phyloP scores from a whole-genome alignment of 2,329 filamentous ascomycete species.

The Metarhizium guizhouense region DNA sequence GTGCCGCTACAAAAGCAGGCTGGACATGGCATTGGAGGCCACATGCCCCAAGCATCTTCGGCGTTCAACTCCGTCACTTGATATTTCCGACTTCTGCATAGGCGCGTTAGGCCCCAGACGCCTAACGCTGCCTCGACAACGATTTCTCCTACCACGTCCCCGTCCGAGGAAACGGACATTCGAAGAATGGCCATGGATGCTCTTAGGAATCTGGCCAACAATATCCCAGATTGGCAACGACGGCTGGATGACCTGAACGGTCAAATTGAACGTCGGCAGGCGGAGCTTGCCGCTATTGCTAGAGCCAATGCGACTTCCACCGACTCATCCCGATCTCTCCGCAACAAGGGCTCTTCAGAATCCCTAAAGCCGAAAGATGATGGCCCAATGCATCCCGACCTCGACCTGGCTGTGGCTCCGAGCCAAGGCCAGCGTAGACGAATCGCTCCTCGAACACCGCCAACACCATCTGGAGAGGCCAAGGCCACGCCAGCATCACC shows the following conservation, averaged over 20 bases:
- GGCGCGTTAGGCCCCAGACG: slow-evolving; percentile 21
- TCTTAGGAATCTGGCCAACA: slow-evolving; percentile 42
- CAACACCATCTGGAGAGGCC: slow-evolving; percentile 12
- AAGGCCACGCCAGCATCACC: slow-evolving; percentile 18
- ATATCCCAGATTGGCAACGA: slow-evolving; percentile 51
- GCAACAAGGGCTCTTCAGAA: slow-evolving; percentile 45
- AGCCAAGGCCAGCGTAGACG: slow-evolving; percentile 1
- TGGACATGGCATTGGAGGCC: neutral
- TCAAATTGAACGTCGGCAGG: slow-evolving; percentile 53
- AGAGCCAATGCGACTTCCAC: slow-evolving; percentile 15
- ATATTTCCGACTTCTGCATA: neutral
- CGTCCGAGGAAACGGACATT: slow-evolving; percentile 18
- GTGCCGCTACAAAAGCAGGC: neutral
- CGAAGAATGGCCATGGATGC: slow-evolving; percentile 43
- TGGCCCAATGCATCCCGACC: slow-evolving; percentile 16
- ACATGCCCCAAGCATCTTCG: neutral
- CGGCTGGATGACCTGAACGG: slow-evolving; percentile 51
- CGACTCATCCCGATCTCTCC: slow-evolving; percentile 31
- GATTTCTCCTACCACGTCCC: slow-evolving; percentile 19
- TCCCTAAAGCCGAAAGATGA: slow-evolving; percentile 43
- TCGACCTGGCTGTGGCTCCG: neutral
- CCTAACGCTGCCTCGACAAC: slow-evolving; percentile 19
- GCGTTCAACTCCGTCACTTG: neutral
- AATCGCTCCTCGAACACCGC: slow-evolving; percentile 8
- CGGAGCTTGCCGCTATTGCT: slow-evolving; percentile 45